phyloP scores from a whole-genome alignment of 345 rosid genomes.

The Gossypium longicalyx region DNA sequence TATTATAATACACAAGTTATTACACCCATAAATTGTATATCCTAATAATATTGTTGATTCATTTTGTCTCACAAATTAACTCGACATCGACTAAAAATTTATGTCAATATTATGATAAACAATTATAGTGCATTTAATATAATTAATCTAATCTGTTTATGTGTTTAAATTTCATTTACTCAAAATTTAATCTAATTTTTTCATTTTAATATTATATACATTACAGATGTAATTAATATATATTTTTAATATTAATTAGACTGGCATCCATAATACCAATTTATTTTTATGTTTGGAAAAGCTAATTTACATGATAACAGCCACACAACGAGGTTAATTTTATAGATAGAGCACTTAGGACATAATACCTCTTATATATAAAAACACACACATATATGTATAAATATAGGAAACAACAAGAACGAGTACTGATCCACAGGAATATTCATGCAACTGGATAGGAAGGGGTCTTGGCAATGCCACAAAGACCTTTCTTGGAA shows the following conservation, averaged over 20 bases:
- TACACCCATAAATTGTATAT: too few species aligned
- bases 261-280: not conserved
- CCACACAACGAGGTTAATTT: not conserved
- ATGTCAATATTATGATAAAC: too few species aligned
- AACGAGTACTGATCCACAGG: not conserved
- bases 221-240: too few species aligned
- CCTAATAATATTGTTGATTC: too few species aligned
- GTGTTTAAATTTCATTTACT: too few species aligned
- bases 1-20: too few species aligned
- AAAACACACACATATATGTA: not conserved
- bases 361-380: not conserved
- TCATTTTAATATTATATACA: too few species aligned
- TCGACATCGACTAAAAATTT: too few species aligned
- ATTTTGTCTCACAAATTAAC: too few species aligned
- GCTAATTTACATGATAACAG: not conserved
- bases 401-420: not conserved
- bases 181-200: too few species aligned
- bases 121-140: too few species aligned
- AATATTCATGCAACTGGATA: conserved; percentile 37
- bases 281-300: not conserved
- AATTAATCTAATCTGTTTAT: too few species aligned
- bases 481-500: conserved; percentile 41
- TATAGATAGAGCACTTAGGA: not conserved
- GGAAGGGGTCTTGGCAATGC: conserved; percentile 46
- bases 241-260: not conserved